Evolutionary conservation across 306 rosid species (phyloP), one percentile per base, ranked within the genome.

Genomic region (Sechiopsis laciniata): DNA sequence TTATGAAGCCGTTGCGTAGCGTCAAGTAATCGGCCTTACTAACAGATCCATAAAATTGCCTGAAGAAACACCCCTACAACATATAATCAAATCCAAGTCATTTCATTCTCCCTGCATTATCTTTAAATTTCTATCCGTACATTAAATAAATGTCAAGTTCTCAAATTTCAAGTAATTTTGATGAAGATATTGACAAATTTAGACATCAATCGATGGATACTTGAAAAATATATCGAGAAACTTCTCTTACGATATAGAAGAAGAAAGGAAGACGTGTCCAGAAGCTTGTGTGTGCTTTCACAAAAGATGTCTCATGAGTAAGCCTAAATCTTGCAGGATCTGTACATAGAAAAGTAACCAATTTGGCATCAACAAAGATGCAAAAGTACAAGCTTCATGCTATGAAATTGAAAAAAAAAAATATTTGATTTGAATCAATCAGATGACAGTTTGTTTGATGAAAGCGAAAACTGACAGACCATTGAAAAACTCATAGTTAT

Each of bases 261-360:
- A 86, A 88, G 54, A 90, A 42, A 12, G 97, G 85, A 80, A 81
- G 79, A 78, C 74, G 82, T 3, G 90, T 87, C 98, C 96, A 90
- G 79, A 77, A 85, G 73, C 86, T 86, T 67, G 89, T 74, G 81
- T 93, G 98, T 8, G 91, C 89, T 86, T 88, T 85, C 57, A 90
- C 97, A 61, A 93, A 93, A 70, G 98, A 88, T 80, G 94, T 93
- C 82, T 93, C 89, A 56, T 86, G 98, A 61, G 92, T 84, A 81
- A 93, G 96, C 80, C 98, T 86, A 80, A 90, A 86, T 84, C 90
- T 88, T 65, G 92, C 75, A 76, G 89, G 87, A 87, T 85, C 98
- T 93, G 80, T 77, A 58, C 22, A 71, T 22, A 15, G 74, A 71
- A 70, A 21, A 22, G 2, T 4, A 48, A 15, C 74, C 48, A 46